Evolutionary conservation across 2,329 filamentous ascomycete species (phyloP), one percentile per base, ranked within the genome.

Genomic region (Tolypocladium capitatum): DNA sequence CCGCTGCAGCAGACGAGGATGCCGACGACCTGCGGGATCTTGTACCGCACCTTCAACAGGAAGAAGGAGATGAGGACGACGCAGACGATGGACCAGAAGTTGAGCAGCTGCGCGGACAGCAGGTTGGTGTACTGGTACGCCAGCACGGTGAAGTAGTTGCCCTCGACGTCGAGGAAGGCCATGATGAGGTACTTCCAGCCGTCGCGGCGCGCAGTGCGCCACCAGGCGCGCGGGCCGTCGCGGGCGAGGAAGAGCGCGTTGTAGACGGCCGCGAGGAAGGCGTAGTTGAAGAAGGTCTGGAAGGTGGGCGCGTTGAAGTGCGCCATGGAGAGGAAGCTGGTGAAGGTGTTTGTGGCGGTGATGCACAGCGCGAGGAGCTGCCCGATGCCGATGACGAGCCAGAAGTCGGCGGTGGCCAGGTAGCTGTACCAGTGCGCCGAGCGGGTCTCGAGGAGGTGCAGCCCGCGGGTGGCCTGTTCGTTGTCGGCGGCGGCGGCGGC

Each of bases 51-150:
- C 55, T 75, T 77, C 49, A 98, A 78, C 57, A 96, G 73, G 53
- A 82, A 55, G 68, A 94, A 90, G 28, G 88, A 95, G 54, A 96
- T 69, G 51, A 85, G 62, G 20, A 97, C 88, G 21, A 98, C 92
- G 52, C 91, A 82, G 45, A 94, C 86, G 56, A 98, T 97, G 57
- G 90, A 86, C 91, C 91, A 97, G 71, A 97, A 97, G 74, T 96
- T 96, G 69, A 98, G 88, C 46, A 98, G 77, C 73, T 97, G 90
- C 16, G 89, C 89, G 20, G 85, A 92, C 44, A 97, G 76, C 57
- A 96, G 84, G 59, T 90, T 96, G 47, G 91, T 95, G 72, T 94
- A 81, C 50, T 84, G 78, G 71, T 97, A 98, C 5, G 91, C 92
- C 45, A 96, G 76, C 45, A 98, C 91, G 59, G 90, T 90, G 63